Evolutionary conservation across 2,329 filamentous ascomycete species (phyloP), one percentile per base, ranked within the genome.

Genomic region (Colletotrichum nymphaeae): DNA sequence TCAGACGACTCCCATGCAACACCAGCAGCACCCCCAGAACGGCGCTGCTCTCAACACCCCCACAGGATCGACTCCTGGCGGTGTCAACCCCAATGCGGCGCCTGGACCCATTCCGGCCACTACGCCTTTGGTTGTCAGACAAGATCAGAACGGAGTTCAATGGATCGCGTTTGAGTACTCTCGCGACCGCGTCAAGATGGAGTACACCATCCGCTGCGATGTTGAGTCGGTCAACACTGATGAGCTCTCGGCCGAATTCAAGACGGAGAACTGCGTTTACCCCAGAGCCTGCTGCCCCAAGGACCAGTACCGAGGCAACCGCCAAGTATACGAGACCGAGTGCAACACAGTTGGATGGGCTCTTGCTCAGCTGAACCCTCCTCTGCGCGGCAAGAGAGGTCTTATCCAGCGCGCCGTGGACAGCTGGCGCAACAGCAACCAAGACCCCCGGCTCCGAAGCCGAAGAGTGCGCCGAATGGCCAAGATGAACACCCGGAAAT

Each of bases 331-430:
- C 83, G 97, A 99, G 86, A 98, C 95, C 19, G 97, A 99, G 85
- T 99, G 97, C 88, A 99, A 99, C 85, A 95, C 95, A 0, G 97
- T 99, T n/a, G 97, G 97, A n/a, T 99, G 97, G 97, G 96, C 96
- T 14, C 85, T 99, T 77, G 97, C 97, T 2, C 93, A 98, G 80
- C 86, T 99, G 67, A 99, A 99, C 82, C 93, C 95, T 8, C 93
- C 94, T 71, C 88, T 98, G 73, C 92, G 96, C 75, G 96, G 96
- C 77, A 98, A 98, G 88, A 91, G 97, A 78, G 97, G 97, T 8
- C 88, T 99, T 73, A 99, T 99, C 77, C 97, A 99, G 86, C 91
- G 97, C 76, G 97, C 97, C 2, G 97, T 99, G 57, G 97, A 99
- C 84, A 98, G 95, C 86, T 98, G 97, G 97, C 91, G 97, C 75